A percentile compares a stretch with the other conserved stretches of the same genome.
phyloP scores from a whole-genome alignment of 306 rosid species.

The Begonia loranthoides region DNA sequence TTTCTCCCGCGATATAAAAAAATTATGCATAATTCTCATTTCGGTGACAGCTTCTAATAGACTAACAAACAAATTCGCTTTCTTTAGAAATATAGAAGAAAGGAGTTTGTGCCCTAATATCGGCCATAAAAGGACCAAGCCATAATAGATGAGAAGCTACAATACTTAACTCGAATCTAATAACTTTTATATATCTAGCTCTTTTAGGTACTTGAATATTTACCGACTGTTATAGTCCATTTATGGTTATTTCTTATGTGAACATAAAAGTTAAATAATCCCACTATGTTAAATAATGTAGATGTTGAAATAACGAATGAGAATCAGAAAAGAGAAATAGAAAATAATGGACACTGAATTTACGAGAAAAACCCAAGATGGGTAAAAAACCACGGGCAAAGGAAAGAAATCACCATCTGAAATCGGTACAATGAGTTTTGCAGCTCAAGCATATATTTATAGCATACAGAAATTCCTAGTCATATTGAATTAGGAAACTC shows the following conservation, averaged over 20 bases:
- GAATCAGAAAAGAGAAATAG: too few relatives aligned
- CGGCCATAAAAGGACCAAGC: constrained; percentile 7
- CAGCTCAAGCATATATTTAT: too few relatives aligned
- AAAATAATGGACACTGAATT: too few relatives aligned
- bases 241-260: constrained; percentile 6
- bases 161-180: constrained; percentile 13
- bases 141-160: constrained; percentile 9
- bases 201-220: constrained; percentile 11
- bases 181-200: constrained; percentile 5
- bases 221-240: background rate
- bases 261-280: constrained; percentile 9
- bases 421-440: too few relatives aligned
- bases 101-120: constrained; percentile 2
- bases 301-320: too few relatives aligned
- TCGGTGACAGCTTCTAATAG: background rate
- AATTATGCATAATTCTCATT: constrained; percentile 7
- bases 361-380: too few relatives aligned
- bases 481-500: too few relatives aligned
- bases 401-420: too few relatives aligned
- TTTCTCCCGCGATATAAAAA: constrained; percentile 2
- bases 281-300: background rate
- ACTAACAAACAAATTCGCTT: background rate
- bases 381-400: too few relatives aligned
- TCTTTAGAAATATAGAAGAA: constrained; percentile 3
- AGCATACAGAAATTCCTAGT: too few relatives aligned